phyloP scores from a whole-genome alignment of 257 asterid genomes.

The Salvia hispanica region DNA sequence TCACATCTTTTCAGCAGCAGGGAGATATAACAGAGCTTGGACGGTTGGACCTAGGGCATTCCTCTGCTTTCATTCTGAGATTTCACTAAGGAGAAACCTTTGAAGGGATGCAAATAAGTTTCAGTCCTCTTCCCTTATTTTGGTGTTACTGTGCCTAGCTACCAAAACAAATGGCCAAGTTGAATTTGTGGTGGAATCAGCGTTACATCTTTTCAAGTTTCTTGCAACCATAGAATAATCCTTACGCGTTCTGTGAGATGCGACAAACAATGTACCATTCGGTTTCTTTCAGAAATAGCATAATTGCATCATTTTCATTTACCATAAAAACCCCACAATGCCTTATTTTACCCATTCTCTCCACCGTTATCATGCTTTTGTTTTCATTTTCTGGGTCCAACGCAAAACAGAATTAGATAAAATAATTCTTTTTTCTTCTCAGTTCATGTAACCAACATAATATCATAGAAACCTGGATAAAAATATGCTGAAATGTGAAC shows the following conservation, averaged over 20 bases:
- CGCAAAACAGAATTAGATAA: background rate
- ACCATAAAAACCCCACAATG: background rate
- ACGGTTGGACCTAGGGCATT: background rate
- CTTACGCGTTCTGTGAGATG: too few relatives aligned
- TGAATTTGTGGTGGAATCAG: background rate
- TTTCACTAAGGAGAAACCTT: background rate
- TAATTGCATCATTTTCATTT: too few relatives aligned
- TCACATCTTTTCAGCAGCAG: constrained; percentile 14
- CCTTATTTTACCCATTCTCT: background rate
- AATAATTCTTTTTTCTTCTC: background rate
- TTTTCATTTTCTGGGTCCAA: constrained; percentile 17
- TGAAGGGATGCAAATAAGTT: background rate
- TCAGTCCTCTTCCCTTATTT: background rate
- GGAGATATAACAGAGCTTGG: constrained; percentile 4
- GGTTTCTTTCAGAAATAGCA: too few relatives aligned
- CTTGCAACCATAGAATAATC: background rate
- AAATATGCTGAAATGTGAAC: constrained; percentile 6
- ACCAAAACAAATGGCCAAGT: background rate
- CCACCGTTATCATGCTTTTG: background rate
- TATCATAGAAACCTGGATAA: background rate
- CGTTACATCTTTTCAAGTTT: constrained; percentile 5
- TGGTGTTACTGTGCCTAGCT: too few relatives aligned
- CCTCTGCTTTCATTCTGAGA: background rate
- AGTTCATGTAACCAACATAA: background rate
- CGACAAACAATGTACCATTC: too few relatives aligned